Evolutionary conservation across 2,329 filamentous ascomycete genomes (phyloP), one percentile per base, ranked within the genome.

Genomic region (Emergomyces orientalis): DNA sequence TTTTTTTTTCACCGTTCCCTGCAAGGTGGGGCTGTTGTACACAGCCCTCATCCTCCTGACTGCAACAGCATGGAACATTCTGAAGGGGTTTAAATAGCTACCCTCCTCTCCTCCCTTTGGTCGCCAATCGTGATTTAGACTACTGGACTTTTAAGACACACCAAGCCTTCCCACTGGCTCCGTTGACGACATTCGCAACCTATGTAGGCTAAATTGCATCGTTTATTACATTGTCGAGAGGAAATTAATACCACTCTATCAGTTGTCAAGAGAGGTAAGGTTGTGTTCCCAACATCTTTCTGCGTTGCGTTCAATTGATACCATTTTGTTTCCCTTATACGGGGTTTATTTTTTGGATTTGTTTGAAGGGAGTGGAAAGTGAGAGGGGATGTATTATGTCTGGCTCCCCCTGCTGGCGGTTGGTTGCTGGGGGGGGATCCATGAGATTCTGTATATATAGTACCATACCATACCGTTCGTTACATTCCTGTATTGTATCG

Each of bases 391-490:
- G n/a, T n/a, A n/a, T n/a, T n/a, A n/a, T n/a, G n/a, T n/a, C n/a
- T n/a, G n/a, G n/a, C n/a, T n/a, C n/a, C n/a, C n/a, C n/a, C n/a
- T n/a, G n/a, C n/a, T n/a, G n/a, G n/a, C n/a, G 30, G 52, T 22
- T 55, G 7, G 19, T 39, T 56, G 52, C 52, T 54, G 51, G 27
- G 17, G 27, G 19, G 27, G 30, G 17, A 32, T 32, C 9, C 25
- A 11, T 5, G 34, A 39, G 2, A 41, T 17, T 17, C 27, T 60
- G 59, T 60, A 60, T 41, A 39, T 41, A 37, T 19, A 30, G 22
- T 60, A 60, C 58, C 32, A 25, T 61, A 61, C 60, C n/a, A 55
- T 61, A 61, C 34, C 25, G 49, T 39, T 17, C 11, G 22, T 27
- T 32, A n/a, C 30, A 19, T 39, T 22, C 7, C 54, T 7, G 55